These are phyloP conservation scores for Phytophthora hibernalis DNA, from an alignment of 352 stramenopile species.

Conservation along the genomic window DNA sequence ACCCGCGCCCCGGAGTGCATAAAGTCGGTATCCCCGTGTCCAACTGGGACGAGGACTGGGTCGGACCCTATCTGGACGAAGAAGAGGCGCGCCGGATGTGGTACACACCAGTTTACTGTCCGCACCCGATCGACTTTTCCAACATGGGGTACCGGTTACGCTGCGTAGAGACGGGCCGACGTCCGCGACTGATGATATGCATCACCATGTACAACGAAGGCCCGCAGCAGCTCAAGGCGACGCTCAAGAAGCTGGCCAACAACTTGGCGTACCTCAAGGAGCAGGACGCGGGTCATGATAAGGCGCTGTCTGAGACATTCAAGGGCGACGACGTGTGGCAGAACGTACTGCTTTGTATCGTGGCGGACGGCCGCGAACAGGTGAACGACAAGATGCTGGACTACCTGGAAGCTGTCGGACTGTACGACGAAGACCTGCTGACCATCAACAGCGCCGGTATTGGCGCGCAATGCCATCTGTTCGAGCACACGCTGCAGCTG, in stretches of 20 bases:
- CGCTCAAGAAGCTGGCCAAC: constrained; percentile 84
- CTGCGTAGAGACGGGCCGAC: constrained; percentile 77
- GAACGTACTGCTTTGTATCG: constrained; percentile 82
- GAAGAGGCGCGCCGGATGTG: constrained; percentile 79
- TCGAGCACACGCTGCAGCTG: constrained; percentile 87
- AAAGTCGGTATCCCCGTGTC: constrained; percentile 78
- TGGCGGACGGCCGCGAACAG: constrained; percentile 81
- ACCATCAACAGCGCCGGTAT: constrained; percentile 89
- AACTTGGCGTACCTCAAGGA: constrained; percentile 81
- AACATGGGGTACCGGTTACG: constrained; percentile 79
- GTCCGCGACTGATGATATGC: constrained; percentile 81
- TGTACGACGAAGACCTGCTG: constrained; percentile 87
- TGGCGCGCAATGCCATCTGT: constrained; percentile 82
- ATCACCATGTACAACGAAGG: constrained; percentile 91
- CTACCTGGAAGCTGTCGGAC: constrained; percentile 72
- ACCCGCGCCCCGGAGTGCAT: constrained; percentile 76
- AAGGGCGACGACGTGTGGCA: constrained; percentile 79
- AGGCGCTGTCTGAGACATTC: constrained; percentile 51
- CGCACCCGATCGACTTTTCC: constrained; percentile 75
- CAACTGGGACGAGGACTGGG: constrained; percentile 82
- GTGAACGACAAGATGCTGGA: constrained; percentile 84
- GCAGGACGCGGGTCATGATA: constrained; percentile 42
- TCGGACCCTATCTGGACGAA: constrained; percentile 72
- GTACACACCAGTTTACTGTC: constrained; percentile 86
- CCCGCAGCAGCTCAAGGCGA: constrained; percentile 69